phyloP scores from a whole-genome alignment of 352 stramenopile genomes.

The Discostella stelligera region DNA sequence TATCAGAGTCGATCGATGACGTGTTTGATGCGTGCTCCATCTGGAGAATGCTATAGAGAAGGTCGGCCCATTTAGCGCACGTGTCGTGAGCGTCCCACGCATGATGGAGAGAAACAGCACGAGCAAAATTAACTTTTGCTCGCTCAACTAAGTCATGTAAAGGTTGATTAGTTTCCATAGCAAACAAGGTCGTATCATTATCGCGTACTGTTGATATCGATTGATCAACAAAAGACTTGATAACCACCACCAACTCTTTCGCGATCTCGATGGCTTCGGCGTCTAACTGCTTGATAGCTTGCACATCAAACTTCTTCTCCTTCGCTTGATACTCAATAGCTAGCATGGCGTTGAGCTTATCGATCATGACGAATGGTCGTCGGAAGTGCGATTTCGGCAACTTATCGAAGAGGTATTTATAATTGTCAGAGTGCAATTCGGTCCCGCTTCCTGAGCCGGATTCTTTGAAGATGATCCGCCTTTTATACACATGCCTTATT shows the following conservation, averaged over 20 bases:
- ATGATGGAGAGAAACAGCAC: conserved; percentile 39
- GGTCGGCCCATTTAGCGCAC: conserved; percentile 32
- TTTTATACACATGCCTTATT: conserved; percentile 32
- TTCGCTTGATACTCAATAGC: conserved; percentile 21
- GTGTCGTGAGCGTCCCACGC: conserved; percentile 22
- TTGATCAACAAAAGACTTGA: conserved; percentile 22
- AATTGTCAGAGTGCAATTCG: conserved; percentile 13
- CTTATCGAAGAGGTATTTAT: conserved; percentile 32
- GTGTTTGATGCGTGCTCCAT: conserved; percentile 2
- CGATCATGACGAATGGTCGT: conserved; percentile 30
- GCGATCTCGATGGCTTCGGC: conserved; percentile 26
- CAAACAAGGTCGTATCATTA: conserved; percentile 37
- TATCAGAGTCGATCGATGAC: conserved; percentile 18
- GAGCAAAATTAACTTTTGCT: conserved; percentile 24
- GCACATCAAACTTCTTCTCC: background rate
- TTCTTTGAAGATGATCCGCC: conserved; percentile 20
- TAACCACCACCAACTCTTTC: conserved; percentile 25
- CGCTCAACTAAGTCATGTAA: conserved; percentile 26
- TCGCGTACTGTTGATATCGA: conserved; percentile 12
- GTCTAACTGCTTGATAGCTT: conserved; percentile 26
- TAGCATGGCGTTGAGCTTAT: conserved; percentile 44
- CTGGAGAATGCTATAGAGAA: conserved; percentile 28
- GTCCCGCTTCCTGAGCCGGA: background rate
- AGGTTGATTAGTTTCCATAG: conserved; percentile 2
- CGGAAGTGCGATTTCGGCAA: conserved; percentile 22